Percentiles rank a stretch among this genome's conserved stretches.
Conservation (phyloP, 2,329 filamentous ascomycete species). For the Trichoderma sp. region DNA sequence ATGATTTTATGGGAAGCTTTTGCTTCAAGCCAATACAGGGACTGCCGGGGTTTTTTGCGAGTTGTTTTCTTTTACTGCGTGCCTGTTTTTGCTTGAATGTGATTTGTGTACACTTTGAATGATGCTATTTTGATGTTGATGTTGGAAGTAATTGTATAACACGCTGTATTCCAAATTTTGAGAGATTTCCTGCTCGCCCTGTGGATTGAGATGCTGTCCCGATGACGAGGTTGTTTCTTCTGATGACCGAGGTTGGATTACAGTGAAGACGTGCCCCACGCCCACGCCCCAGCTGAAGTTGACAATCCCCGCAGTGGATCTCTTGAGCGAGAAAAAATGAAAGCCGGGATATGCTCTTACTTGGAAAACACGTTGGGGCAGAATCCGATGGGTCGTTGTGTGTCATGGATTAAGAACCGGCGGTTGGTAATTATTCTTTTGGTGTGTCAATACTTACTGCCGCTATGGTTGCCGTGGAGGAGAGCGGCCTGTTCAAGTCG, state of each 20-base stretch:
- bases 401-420: neutral
- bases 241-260: neutral
- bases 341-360: too few species aligned
- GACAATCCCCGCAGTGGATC: conserved; percentile 18
- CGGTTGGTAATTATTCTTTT: neutral
- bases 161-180: neutral
- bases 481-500: too few species aligned
- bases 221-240: neutral
- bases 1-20: neutral
- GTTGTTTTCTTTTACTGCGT: neutral
- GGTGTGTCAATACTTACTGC: neutral
- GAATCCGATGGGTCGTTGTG: neutral
- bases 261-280: neutral
- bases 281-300: neutral
- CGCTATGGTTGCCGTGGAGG: neutral
- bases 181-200: neutral
- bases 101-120: neutral
- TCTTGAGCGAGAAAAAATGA: neutral
- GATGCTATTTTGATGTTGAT: neutral
- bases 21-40: conserved; percentile 13
- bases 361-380: conserved; percentile 4
- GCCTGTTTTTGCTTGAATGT: neutral
- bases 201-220: neutral
- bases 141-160: neutral
- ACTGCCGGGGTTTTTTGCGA: neutral